A percentile compares a stretch with the other conserved stretches of the same genome.
Conservation (phyloP, 106 monocot species). For the Dendrobium huoshanense region DNA sequence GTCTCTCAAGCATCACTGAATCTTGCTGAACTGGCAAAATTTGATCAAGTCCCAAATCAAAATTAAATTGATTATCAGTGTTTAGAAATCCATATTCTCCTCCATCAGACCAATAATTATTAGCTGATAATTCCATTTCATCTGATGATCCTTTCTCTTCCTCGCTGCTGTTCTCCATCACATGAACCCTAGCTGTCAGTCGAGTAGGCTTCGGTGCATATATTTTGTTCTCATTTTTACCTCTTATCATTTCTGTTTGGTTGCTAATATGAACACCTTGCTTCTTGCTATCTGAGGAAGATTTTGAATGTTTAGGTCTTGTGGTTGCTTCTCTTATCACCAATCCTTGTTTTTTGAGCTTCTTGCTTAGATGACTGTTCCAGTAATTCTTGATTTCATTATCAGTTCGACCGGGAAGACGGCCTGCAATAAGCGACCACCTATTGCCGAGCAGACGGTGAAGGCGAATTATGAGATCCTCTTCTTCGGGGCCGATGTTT, state of each 20-base stretch:
- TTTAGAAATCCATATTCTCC: neutral
- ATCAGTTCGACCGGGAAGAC: slow-evolving; percentile 35
- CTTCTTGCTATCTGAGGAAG: neutral
- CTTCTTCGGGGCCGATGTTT: slow-evolving; percentile 25
- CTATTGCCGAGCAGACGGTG: slow-evolving; percentile 30
- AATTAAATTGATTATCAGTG: neutral
- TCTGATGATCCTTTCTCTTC: neutral
- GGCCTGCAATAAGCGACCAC: slow-evolving; percentile 40
- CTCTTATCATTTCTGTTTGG: neutral
- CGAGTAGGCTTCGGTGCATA: slow-evolving; percentile 25
- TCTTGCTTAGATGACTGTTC: slow-evolving; percentile 34
- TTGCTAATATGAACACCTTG: neutral
- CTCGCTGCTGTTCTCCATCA: neutral
- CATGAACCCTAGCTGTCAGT: neutral
- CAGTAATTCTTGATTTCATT: slow-evolving; percentile 48
- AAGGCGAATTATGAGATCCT: slow-evolving; percentile 33
- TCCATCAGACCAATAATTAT: neutral
- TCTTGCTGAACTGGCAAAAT: neutral
- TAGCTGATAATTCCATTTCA: neutral
- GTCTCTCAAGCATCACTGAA: slow-evolving; percentile 10
- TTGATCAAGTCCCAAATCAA: neutral
- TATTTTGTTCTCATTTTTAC: slow-evolving; percentile 4
- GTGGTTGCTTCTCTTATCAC: neutral
- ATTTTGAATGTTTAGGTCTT: neutral
- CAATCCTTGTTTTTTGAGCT: slow-evolving; percentile 13